Conservation (phyloP, 805 yeast genomes). For the Candida verbasci region DNA sequence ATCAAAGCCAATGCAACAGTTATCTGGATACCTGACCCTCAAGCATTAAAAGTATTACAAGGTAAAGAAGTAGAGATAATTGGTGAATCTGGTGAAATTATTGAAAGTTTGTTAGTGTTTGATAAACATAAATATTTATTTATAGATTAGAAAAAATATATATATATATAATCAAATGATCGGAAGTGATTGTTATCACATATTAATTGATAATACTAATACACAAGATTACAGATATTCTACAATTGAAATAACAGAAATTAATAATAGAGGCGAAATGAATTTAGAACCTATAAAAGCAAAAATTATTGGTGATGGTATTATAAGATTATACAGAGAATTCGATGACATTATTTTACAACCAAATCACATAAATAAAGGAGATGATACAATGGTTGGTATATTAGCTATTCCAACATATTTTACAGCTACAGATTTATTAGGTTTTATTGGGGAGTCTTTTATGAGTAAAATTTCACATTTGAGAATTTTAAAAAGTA, state of each 20-base stretch:
- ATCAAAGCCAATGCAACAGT: constrained; percentile 77
- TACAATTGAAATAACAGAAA: constrained; percentile 21
- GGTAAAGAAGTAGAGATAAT: constrained; percentile 48
- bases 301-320: constrained; percentile 66
- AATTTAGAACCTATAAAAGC: constrained; percentile 53
- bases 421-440: constrained; percentile 76
- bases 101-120: constrained; percentile 49
- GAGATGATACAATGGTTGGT: constrained; percentile 66
- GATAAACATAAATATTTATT: constrained; percentile 13
- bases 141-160: constrained; percentile 8
- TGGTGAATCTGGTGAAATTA: constrained; percentile 54
- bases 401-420: constrained; percentile 86
- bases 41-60: constrained; percentile 55
- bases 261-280: constrained; percentile 17
- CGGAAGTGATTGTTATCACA: constrained; percentile 39
- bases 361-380: constrained; percentile 15
- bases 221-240: constrained; percentile 30
- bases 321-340: constrained; percentile 62
- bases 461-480: constrained; percentile 57
- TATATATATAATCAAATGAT: constrained; percentile 20
- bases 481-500: constrained; percentile 66
- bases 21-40: constrained; percentile 90
- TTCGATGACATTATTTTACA: constrained; percentile 24
- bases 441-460: constrained; percentile 74
- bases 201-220: constrained; percentile 13